A percentile compares a stretch with the other conserved stretches of the same genome.
Conservation (phyloP, 1,284 basidiomycete genomes). For the Ceratobasidium papillatum region DNA sequence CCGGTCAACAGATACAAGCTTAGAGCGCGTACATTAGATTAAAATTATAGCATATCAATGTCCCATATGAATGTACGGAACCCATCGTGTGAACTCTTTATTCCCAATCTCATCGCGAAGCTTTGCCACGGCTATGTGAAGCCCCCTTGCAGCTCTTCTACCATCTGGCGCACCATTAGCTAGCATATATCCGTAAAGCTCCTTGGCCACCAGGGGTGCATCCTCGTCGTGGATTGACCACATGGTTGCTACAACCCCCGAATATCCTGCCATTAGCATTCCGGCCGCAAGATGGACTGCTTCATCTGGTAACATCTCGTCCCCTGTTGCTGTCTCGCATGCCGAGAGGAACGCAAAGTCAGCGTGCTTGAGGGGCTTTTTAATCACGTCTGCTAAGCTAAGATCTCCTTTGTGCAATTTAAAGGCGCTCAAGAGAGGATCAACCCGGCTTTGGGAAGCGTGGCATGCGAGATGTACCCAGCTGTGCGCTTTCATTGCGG, state of each 20-base stretch:
- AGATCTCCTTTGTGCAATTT: background rate
- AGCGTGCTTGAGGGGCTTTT: background rate
- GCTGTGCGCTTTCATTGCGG: background rate
- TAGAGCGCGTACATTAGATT: no score
- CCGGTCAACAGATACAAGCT: no score
- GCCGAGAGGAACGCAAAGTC: background rate
- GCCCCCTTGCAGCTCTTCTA: background rate
- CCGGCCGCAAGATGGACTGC: constrained; percentile 33
- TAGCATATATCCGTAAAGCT: background rate
- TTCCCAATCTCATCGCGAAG: background rate
- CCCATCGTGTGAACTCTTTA: background rate
- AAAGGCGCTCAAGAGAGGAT: background rate
- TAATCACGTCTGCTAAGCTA: background rate
- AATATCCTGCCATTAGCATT: constrained; percentile 38
- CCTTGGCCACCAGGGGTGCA: background rate
- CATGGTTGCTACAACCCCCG: background rate
- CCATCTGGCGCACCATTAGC: background rate
- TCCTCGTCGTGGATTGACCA: background rate
- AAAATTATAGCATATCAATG: no score
- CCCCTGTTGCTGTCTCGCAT: constrained; percentile 9
- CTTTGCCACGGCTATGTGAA: background rate
- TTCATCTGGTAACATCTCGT: constrained; percentile 37
- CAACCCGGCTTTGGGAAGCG: background rate
- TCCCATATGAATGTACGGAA: background rate
- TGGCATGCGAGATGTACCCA: background rate